Conservation (phyloP, 2,329 filamentous ascomycete species). For the Aspergillus ruber region DNA sequence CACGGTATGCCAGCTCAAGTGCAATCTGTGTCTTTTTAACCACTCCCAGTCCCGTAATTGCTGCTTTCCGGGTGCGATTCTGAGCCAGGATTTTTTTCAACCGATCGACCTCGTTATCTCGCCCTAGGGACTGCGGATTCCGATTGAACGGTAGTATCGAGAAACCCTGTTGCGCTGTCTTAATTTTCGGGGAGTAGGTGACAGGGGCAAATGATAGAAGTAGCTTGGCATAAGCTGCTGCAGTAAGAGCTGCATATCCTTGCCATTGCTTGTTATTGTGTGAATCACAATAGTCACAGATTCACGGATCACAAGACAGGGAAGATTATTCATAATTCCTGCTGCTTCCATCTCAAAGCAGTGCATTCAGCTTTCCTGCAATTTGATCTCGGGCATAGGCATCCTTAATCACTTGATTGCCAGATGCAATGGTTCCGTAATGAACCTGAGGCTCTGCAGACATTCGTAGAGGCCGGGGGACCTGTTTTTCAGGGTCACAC, state of each 20-base stretch:
- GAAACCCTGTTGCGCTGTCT: background rate
- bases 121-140: background rate
- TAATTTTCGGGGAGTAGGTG: background rate
- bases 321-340: conserved; percentile 8
- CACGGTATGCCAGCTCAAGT: conserved; percentile 17
- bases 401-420: background rate
- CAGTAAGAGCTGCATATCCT: conserved; percentile 13
- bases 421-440: conserved; percentile 2
- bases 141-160: background rate
- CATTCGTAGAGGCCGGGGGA: background rate
- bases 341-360: conserved; percentile 9
- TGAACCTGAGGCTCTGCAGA: background rate
- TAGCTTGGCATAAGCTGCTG: conserved; percentile 9
- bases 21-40: conserved; percentile 21
- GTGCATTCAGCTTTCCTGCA: background rate
- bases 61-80: background rate
- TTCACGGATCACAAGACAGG: conserved; percentile 9
- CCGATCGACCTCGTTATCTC: background rate
- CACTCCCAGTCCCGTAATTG: conserved; percentile 8
- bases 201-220: conserved; percentile 2
- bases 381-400: background rate
- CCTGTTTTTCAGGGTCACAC: background rate
- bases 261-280: conserved; percentile 15
- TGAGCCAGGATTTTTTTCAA: background rate
- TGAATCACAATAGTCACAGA: conserved; percentile 15